A percentile compares a stretch with the other conserved stretches of the same genome.
Conservation (phyloP, 116 monocot genomes). For the Posidonia oceanica region DNA sequence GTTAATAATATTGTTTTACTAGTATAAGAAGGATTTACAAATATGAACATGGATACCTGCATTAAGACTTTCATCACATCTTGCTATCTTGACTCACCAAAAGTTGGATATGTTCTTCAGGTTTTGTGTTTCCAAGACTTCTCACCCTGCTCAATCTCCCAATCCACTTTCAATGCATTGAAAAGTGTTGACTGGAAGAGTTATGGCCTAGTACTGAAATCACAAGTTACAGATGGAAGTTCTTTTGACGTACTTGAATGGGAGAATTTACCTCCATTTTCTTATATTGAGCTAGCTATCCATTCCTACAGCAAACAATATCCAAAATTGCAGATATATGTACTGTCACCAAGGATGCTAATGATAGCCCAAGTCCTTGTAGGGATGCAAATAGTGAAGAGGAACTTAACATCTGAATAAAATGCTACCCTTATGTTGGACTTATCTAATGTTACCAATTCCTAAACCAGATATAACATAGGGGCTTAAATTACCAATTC, state of each 20-base stretch:
- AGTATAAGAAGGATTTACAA: not conserved
- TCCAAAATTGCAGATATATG: constrained; percentile 17
- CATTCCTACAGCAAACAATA: constrained; percentile 53
- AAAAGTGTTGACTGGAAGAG: constrained; percentile 50
- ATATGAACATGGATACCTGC: too few species aligned
- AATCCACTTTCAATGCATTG: constrained; percentile 25
- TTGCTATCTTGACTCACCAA: not conserved
- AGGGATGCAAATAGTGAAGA: not conserved
- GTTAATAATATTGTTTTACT: not conserved
- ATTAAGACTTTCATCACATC: not conserved
- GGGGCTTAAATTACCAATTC: not conserved
- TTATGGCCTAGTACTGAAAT: constrained; percentile 56
- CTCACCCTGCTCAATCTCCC: constrained; percentile 28
- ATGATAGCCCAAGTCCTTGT: not conserved
- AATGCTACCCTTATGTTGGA: not conserved
- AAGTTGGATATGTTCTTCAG: constrained; percentile 17
- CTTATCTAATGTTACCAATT: not conserved
- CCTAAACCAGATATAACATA: not conserved
- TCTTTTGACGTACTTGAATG: constrained; percentile 44
- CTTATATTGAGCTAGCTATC: constrained; percentile 53
- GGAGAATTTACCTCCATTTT: constrained; percentile 37
- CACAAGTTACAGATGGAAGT: constrained; percentile 22
- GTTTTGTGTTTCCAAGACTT: constrained; percentile 70
- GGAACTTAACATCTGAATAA: not conserved
- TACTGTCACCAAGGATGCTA: not conserved